These are phyloP conservation scores for Tulasnella sp. DNA, from an alignment of 768 basidiomycete species.

Conservation along the genomic window DNA sequence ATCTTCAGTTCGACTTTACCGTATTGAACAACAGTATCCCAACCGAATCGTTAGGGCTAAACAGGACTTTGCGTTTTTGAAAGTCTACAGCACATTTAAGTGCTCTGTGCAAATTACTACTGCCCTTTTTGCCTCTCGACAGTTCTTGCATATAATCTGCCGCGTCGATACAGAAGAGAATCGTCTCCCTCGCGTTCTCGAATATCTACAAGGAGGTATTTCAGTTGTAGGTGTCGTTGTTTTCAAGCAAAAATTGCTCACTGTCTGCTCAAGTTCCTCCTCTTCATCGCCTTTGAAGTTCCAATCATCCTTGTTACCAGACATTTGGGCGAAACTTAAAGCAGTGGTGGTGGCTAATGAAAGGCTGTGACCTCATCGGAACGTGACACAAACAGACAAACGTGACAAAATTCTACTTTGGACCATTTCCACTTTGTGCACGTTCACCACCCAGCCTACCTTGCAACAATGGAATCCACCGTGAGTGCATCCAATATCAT, in stretches of 20 bases:
- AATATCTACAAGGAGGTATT: conserved; percentile 50
- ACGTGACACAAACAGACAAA: neutral
- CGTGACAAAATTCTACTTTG: neutral
- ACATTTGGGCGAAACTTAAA: conserved; percentile 3
- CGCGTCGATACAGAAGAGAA: conserved; percentile 92
- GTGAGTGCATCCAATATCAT: neutral
- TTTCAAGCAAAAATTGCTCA: conserved; percentile 22
- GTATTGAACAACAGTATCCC: conserved; percentile 91
- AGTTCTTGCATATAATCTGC: conserved; percentile 78
- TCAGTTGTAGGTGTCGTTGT: neutral
- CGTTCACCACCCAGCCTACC: neutral
- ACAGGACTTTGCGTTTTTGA: conserved; percentile 79
- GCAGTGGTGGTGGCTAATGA: neutral
- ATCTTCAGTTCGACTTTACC: conserved; percentile 34
- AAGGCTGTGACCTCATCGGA: neutral
- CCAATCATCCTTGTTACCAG: conserved; percentile 1
- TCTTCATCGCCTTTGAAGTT: conserved; percentile 51
- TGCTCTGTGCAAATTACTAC: conserved; percentile 61
- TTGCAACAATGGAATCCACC: neutral
- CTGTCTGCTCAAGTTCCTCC: conserved; percentile 49
- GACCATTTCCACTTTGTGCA: neutral
- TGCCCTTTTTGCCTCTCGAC: conserved; percentile 46
- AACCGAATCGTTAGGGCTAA: conserved; percentile 76
- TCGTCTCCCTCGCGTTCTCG: conserved; percentile 50
- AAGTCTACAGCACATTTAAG: conserved; percentile 77